Percentiles rank a stretch among this genome's conserved stretches.
These are phyloP conservation scores for Albatrellus ellisii DNA, from an alignment of 768 basidiomycete species.

Conservation along the genomic window DNA sequence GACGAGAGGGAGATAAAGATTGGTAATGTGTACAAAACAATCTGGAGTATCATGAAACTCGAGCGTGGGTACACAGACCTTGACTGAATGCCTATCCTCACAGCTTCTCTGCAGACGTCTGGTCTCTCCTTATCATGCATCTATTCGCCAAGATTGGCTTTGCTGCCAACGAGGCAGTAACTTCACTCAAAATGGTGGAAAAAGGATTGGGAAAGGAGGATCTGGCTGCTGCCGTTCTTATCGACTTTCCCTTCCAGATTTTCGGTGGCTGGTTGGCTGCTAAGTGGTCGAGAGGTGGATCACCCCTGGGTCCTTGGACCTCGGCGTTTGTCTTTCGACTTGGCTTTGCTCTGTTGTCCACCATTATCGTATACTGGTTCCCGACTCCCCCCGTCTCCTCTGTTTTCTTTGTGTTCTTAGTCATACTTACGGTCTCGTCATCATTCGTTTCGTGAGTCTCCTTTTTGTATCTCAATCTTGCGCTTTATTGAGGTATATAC, in stretches of 20 bases:
- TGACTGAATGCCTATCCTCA: slow-evolving; percentile 3
- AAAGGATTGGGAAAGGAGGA: slow-evolving; percentile 95
- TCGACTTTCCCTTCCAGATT: slow-evolving; percentile 98
- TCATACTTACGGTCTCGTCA: slow-evolving; percentile 69
- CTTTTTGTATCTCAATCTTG: background rate
- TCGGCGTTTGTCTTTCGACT: slow-evolving; percentile 85
- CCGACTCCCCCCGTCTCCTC: slow-evolving; percentile 61
- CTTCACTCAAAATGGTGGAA: slow-evolving; percentile 88
- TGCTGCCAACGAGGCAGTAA: slow-evolving; percentile 86
- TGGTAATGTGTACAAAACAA: slow-evolving; percentile 80
- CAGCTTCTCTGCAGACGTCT: slow-evolving; percentile 51
- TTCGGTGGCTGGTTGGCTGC: slow-evolving; percentile 90
- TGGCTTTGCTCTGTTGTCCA: slow-evolving; percentile 54
- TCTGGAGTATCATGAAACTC: slow-evolving; percentile 88
- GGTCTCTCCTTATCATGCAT: slow-evolving; percentile 75
- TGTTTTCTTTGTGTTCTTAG: slow-evolving; percentile 70
- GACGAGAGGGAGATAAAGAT: slow-evolving; percentile 84
- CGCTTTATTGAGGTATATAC: background rate
- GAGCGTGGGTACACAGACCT: slow-evolving; percentile 45
- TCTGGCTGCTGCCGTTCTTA: slow-evolving; percentile 85
- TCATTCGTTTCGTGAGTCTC: slow-evolving; percentile 70
- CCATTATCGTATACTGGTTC: slow-evolving; percentile 74
- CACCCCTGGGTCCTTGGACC: slow-evolving; percentile 78
- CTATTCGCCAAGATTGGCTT: slow-evolving; percentile 91
- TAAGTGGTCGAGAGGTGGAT: slow-evolving; percentile 75